These are phyloP conservation scores for Arctostaphylos glauca DNA, from an alignment of 148 eudicot genomes.

Conservation along the genomic window DNA sequence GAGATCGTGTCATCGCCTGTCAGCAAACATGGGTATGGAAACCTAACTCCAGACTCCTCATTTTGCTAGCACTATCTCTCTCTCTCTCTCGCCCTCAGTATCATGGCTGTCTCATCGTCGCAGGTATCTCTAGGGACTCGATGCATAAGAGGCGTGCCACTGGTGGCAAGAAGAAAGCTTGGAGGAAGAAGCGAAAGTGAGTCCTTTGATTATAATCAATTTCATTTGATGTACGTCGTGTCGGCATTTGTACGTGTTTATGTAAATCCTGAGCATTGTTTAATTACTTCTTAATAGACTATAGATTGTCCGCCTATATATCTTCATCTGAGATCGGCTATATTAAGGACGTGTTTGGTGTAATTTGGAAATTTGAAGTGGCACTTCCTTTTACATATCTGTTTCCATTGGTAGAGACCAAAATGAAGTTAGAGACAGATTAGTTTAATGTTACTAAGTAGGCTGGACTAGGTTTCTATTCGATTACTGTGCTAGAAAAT, in stretches of 20 bases:
- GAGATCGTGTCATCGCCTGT: background rate
- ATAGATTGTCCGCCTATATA: no score
- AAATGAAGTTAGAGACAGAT: no score
- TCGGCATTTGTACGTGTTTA: no score
- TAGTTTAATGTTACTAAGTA: no score
- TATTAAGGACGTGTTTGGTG: background rate
- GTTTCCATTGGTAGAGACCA: no score
- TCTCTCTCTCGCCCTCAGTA: background rate
- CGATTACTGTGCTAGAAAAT: no score
- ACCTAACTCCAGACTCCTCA: background rate
- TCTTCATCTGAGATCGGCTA: background rate
- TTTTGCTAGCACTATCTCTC: background rate
- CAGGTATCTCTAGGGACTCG: constrained; percentile 1
- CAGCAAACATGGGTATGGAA: background rate
- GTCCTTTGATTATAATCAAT: background rate
- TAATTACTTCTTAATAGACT: no score
- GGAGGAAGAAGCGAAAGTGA: constrained; percentile 11
- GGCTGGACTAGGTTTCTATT: no score
- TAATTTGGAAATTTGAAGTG: no score
- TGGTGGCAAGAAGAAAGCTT: constrained; percentile 5
- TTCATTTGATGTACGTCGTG: no score
- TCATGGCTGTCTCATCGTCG: background rate
- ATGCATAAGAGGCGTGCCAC: constrained; percentile 11
- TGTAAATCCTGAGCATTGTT: no score
- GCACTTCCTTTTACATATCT: no score